Conservation (phyloP, 1,139 yeast species). For the Blastobotrys capitulatus region DNA sequence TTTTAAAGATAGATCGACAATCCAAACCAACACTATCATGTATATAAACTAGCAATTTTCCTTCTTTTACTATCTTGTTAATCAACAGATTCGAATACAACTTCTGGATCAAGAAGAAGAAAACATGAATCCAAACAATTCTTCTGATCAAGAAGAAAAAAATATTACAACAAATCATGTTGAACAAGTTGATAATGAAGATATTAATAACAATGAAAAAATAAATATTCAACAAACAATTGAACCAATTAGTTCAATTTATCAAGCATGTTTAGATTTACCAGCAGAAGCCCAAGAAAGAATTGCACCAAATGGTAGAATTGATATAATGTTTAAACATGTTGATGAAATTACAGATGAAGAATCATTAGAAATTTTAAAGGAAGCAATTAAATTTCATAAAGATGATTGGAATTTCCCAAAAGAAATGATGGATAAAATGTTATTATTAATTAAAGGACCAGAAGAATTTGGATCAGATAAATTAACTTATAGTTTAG, state of each 20-base stretch:
- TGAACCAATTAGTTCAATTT: not conserved
- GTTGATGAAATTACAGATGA: conserved; percentile 36
- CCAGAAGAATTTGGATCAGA: conserved; percentile 27
- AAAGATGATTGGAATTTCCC: conserved; percentile 49
- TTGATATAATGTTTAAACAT: conserved; percentile 37
- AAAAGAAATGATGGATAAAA: conserved; percentile 32
- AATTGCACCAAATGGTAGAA: conserved; percentile 8
- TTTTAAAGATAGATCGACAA: no score
- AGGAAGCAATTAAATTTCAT: conserved; percentile 38
- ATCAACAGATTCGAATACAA: no score
- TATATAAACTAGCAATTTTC: no score
- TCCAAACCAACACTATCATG: no score
- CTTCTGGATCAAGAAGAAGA: no score
- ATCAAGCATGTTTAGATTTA: conserved; percentile 3
- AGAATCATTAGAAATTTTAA: conserved; percentile 41
- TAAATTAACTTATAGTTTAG: conserved; percentile 35
- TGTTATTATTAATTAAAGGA: conserved; percentile 27
- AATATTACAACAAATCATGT: not conserved
- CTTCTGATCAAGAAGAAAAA: not conserved
- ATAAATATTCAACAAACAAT: not conserved
- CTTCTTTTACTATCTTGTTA: no score
- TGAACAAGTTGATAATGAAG: conserved; percentile 1
- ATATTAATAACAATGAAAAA: not conserved
- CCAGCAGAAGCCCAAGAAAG: conserved; percentile 4
- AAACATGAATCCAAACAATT: no score